phyloP scores from a whole-genome alignment of 352 stramenopile species.

The Lagenidium sp. region DNA sequence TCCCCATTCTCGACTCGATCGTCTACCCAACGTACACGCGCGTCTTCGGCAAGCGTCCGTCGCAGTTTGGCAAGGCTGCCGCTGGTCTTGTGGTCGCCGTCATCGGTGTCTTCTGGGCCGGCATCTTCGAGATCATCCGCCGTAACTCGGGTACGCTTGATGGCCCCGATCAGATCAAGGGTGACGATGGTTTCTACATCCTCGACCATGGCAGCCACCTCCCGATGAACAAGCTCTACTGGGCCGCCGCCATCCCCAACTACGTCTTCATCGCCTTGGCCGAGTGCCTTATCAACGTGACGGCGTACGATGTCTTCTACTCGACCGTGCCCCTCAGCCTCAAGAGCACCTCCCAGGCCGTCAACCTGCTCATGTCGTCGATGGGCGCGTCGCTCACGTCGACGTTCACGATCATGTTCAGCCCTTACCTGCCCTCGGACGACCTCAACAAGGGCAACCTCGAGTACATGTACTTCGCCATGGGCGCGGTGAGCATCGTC shows the following conservation, averaged over 20 bases:
- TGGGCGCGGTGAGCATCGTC: constrained; percentile 31
- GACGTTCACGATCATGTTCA: constrained; percentile 61
- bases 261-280: constrained; percentile 50
- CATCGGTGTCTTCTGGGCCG: constrained; percentile 32
- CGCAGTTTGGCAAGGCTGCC: constrained; percentile 23
- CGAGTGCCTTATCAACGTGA: constrained; percentile 58
- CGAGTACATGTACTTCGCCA: constrained; percentile 66
- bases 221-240: constrained; percentile 54
- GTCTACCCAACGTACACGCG: constrained; percentile 23
- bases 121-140: constrained; percentile 41
- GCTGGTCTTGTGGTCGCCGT: constrained; percentile 22
- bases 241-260: constrained; percentile 33
- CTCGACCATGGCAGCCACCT: constrained; percentile 27
- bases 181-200: constrained; percentile 21
- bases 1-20: constrained; percentile 19
- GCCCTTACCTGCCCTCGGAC: constrained; percentile 30
- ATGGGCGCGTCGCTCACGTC: constrained; percentile 50
- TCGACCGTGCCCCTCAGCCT: constrained; percentile 36
- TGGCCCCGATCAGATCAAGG: too few species aligned
- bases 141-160: constrained; percentile 30
- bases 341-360: constrained; percentile 44
- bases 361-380: constrained; percentile 50
- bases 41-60: constrained; percentile 16
- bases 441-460: constrained; percentile 53
- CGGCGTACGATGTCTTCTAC: constrained; percentile 54